Evolutionary conservation across 2,329 filamentous ascomycete species (phyloP).

Genomic region (Alternaria ventricosa): DNA sequence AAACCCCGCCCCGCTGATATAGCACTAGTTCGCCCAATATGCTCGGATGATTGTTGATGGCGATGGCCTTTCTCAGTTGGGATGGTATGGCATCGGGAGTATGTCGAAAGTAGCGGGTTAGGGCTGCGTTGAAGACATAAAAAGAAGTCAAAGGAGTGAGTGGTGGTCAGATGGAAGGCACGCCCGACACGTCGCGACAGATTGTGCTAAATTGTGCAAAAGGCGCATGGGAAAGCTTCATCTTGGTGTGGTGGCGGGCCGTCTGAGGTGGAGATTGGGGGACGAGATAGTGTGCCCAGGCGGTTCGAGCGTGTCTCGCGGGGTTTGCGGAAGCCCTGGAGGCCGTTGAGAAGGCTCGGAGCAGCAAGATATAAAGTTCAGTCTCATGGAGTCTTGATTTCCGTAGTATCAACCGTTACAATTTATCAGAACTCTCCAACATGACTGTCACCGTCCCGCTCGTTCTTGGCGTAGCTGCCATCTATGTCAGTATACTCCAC

Average conservation of each 20-base stretch:
- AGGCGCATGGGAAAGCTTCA: not conserved
- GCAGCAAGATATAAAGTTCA: not conserved
- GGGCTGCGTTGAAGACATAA: not conserved
- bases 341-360: not conserved
- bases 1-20: not conserved
- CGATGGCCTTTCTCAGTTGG: not conserved
- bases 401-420: not conserved
- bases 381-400: not conserved
- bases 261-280: not conserved
- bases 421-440: not conserved
- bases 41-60: not conserved
- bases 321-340: not conserved
- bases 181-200: not conserved
- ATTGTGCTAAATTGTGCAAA: not conserved
- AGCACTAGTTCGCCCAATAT: not conserved
- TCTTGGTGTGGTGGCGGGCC: not conserved
- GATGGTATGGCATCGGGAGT: not conserved
- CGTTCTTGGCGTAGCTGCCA: not conserved
- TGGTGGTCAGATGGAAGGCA: not conserved
- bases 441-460: not conserved
- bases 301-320: not conserved
- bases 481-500: not conserved
- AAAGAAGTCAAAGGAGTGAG: not conserved
- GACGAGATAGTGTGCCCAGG: not conserved
- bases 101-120: not conserved